These are phyloP conservation scores for Sporormia fimetaria DNA, from an alignment of 495 filamentous ascomycete species.

Conservation along the genomic window DNA sequence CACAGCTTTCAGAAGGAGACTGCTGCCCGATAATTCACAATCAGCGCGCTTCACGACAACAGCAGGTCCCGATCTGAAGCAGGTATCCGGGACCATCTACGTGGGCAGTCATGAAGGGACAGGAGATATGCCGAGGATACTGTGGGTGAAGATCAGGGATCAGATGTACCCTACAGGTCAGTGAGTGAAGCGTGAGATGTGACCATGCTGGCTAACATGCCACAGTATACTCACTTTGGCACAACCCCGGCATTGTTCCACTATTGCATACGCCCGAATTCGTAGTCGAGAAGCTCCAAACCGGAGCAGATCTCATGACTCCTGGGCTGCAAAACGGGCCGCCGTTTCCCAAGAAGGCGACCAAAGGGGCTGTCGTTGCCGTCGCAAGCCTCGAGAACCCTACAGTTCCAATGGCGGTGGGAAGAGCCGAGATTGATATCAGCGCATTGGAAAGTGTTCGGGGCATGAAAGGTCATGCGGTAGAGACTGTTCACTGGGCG, in stretches of 20 bases:
- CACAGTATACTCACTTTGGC: conserved; percentile 55
- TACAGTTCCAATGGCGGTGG: conserved; percentile 53
- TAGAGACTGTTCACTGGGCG: conserved; percentile 57
- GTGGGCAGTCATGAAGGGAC: conserved; percentile 42
- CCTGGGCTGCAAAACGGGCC: conserved; percentile 59
- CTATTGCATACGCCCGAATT: conserved; percentile 51
- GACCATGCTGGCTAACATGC: not conserved
- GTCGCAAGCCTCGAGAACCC: conserved; percentile 51
- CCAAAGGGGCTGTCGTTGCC: conserved; percentile 52
- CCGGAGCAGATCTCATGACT: conserved; percentile 65
- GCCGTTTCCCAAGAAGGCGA: conserved; percentile 52
- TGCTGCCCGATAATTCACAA: conserved; percentile 53
- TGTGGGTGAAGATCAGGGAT: conserved; percentile 62
- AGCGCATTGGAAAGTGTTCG: conserved; percentile 45
- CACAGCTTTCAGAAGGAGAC: conserved; percentile 46
- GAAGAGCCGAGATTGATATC: conserved; percentile 57
- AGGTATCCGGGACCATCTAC: conserved; percentile 56
- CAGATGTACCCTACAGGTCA: conserved; percentile 48
- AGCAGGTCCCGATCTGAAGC: conserved; percentile 50
- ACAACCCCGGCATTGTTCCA: conserved; percentile 50
- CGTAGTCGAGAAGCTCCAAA: conserved; percentile 52
- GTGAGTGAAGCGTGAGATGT: not conserved
- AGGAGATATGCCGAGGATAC: conserved; percentile 49
- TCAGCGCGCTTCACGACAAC: conserved; percentile 62
- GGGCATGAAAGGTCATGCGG: conserved; percentile 57